A percentile compares a stretch with the other conserved stretches of the same genome.
Evolutionary conservation across 176 grass and related monocot species (phyloP).

Genomic region (Oryza nivara): DNA sequence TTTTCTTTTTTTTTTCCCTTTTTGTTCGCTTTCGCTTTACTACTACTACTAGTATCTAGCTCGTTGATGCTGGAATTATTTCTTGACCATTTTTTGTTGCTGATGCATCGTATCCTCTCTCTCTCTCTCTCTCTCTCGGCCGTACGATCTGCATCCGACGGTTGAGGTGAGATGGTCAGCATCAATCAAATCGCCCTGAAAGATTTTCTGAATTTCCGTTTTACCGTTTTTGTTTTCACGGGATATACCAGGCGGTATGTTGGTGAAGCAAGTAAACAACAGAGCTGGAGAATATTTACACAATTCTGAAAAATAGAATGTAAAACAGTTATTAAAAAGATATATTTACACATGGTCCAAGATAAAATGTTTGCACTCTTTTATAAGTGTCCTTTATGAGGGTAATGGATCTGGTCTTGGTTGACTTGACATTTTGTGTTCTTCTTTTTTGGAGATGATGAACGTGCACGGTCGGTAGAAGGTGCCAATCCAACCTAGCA

Average conservation of each 20-base stretch:
- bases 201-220: neutral
- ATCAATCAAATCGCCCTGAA: no score
- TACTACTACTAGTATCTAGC: neutral
- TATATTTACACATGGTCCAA: no score
- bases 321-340: no score
- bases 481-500: neutral
- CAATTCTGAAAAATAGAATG: no score
- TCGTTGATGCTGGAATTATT: neutral
- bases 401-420: neutral
- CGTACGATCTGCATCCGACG: slow-evolving; percentile 28
- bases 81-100: neutral
- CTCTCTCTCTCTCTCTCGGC: neutral
- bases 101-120: neutral
- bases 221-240: neutral
- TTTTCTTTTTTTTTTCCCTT: neutral
- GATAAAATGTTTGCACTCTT: no score
- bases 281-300: neutral
- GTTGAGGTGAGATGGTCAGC: neutral
- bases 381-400: no score
- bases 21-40: slow-evolving; percentile 35
- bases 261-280: neutral
- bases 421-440: slow-evolving; percentile 7
- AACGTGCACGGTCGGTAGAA: slow-evolving; percentile 24
- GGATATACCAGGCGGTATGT: no score
- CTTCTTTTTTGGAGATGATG: neutral